Evolutionary conservation across 1,139 yeast species (phyloP).

Genomic region (Nematodospora anomalae): DNA sequence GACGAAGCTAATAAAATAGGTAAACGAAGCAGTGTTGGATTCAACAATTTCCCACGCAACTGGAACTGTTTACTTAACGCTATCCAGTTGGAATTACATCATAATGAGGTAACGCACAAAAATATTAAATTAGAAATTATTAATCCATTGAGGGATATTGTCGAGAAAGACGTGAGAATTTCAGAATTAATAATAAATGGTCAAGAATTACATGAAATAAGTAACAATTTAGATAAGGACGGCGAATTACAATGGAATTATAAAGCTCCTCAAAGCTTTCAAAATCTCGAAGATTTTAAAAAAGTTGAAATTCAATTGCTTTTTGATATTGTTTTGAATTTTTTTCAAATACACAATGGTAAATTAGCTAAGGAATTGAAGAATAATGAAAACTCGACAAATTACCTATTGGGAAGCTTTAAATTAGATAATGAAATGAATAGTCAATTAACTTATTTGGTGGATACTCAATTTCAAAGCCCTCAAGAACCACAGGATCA

Average conservation of each 20-base stretch:
- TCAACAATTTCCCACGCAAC: constrained; percentile 53
- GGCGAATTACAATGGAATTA: constrained; percentile 64
- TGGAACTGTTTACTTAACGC: constrained; percentile 60
- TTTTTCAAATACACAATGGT: constrained; percentile 61
- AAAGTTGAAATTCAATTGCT: constrained; percentile 62
- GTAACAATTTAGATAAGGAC: constrained; percentile 25
- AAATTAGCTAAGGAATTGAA: constrained; percentile 45
- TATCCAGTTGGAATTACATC: constrained; percentile 52
- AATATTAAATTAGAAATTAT: constrained; percentile 57
- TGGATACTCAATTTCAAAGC: constrained; percentile 26
- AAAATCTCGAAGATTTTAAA: constrained; percentile 75
- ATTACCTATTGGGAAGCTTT: constrained; percentile 54
- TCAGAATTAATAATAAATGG: constrained; percentile 43
- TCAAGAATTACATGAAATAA: constrained; percentile 42
- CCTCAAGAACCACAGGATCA: constrained; percentile 10
- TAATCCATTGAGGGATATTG: constrained; percentile 52
- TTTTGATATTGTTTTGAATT: constrained; percentile 67
- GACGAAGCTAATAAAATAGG: constrained; percentile 18
- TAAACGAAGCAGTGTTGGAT: constrained; percentile 34
- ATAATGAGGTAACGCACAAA: constrained; percentile 52
- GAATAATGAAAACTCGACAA: constrained; percentile 65
- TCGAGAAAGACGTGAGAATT: constrained; percentile 53
- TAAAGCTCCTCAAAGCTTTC: constrained; percentile 76
- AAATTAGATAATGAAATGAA: constrained; percentile 42
- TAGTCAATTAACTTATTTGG: constrained; percentile 36